These are phyloP conservation scores for Ascochyta viciae-villosae DNA, from an alignment of 2,329 filamentous ascomycete genomes.

Conservation along the genomic window DNA sequence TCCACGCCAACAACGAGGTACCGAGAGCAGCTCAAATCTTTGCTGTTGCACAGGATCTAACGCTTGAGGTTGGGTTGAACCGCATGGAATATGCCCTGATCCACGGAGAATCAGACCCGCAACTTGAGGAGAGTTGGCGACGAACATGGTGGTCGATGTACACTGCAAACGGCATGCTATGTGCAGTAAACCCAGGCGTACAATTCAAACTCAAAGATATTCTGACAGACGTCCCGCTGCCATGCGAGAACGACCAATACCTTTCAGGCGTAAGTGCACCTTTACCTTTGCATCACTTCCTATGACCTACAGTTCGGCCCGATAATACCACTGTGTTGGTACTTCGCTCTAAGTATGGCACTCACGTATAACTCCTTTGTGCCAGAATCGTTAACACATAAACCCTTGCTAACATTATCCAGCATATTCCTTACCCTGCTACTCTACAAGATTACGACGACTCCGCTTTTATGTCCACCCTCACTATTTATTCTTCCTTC, in stretches of 20 bases:
- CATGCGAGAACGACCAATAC: constrained; percentile 83
- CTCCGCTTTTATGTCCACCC: constrained; percentile 71
- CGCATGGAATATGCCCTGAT: constrained; percentile 69
- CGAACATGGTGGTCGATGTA: constrained; percentile 91
- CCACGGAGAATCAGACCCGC: constrained; percentile 68
- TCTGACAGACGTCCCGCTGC: constrained; percentile 72
- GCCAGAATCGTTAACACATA: no score
- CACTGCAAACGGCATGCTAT: constrained; percentile 83
- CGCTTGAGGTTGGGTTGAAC: constrained; percentile 79
- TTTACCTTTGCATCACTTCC: constrained; percentile 17
- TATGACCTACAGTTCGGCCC: constrained; percentile 8
- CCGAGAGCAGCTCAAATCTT: constrained; percentile 73
- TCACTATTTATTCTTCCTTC: constrained; percentile 80
- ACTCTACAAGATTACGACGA: constrained; percentile 81
- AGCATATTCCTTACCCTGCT: constrained; percentile 46
- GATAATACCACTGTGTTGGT: not conserved
- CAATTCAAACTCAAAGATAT: constrained; percentile 75
- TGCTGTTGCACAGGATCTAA: constrained; percentile 71
- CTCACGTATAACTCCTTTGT: no score
- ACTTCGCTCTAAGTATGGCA: no score
- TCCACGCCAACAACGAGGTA: constrained; percentile 79
- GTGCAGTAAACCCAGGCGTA: constrained; percentile 76
- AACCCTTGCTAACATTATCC: constrained; percentile 9
- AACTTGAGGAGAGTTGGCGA: constrained; percentile 82
- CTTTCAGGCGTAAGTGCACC: constrained; percentile 44